Evolutionary conservation across 306 rosid genomes (phyloP).

Genomic region (Senna tora): DNA sequence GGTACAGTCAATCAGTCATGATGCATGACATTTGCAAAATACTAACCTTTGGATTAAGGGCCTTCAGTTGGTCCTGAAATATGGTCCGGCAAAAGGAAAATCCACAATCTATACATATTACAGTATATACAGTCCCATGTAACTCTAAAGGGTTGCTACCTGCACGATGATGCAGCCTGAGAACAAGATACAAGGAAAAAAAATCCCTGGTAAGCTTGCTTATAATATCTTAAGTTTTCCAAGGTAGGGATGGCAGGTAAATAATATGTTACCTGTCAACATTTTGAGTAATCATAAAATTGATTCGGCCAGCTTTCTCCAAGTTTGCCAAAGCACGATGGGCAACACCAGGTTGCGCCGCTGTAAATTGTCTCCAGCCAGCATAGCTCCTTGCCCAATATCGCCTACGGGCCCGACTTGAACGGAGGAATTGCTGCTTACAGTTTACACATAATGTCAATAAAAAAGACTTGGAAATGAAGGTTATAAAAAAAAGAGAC

Average conservation of each 20-base stretch:
- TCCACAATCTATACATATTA: constrained; percentile 74
- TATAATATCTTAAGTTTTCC: constrained; percentile 32
- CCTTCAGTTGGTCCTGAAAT: constrained; percentile 88
- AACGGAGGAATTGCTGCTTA: constrained; percentile 74
- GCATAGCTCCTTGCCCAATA: constrained; percentile 99
- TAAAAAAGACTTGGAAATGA: constrained; percentile 39
- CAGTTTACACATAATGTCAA: constrained; percentile 41
- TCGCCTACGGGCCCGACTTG: constrained; percentile 71
- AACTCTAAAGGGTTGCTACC: constrained; percentile 93
- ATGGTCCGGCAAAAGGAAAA: constrained; percentile 66
- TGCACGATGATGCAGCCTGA: constrained; percentile 92
- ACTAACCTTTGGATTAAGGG: constrained; percentile 85
- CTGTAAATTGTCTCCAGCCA: constrained; percentile 83
- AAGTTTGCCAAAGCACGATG: constrained; percentile 74
- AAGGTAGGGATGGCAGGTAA: constrained; percentile 19
- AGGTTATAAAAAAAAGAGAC: too few relatives aligned
- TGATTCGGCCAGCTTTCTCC: constrained; percentile 70
- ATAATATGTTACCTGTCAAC: constrained; percentile 71
- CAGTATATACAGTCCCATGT: constrained; percentile 94
- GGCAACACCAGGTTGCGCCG: constrained; percentile 79
- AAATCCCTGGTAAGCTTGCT: constrained; percentile 32
- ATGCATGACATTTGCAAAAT: constrained; percentile 10
- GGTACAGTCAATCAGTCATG: constrained; percentile 9
- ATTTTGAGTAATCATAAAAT: constrained; percentile 84
- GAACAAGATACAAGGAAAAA: constrained; percentile 39